These are phyloP conservation scores for Paramecium pentaurelia DNA, from an alignment of 73 alveolate species.

Conservation along the genomic window DNA sequence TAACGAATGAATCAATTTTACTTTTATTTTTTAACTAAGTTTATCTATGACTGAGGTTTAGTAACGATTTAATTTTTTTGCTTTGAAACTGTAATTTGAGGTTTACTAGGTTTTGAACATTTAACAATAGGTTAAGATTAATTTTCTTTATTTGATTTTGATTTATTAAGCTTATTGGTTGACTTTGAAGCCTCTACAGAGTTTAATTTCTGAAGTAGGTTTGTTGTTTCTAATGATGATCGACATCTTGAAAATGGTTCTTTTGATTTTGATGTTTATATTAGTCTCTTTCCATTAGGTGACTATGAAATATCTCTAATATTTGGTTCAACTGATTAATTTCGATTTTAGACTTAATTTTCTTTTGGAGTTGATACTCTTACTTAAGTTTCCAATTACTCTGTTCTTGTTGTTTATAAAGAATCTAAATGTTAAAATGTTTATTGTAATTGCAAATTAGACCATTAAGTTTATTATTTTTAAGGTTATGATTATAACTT, in stretches of 20 bases:
- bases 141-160: neutral
- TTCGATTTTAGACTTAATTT: neutral
- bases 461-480: neutral
- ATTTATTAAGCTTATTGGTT: neutral
- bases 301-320: neutral
- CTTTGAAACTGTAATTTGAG: neutral
- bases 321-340: constrained; percentile 13
- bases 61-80: neutral
- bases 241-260: constrained; percentile 23
- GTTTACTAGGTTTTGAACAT: constrained; percentile 5
- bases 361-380: neutral
- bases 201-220: neutral
- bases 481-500: neutral
- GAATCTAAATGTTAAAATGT: neutral
- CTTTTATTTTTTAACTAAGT: neutral
- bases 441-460: neutral
- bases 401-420: neutral
- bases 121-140: neutral
- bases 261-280: constrained; percentile 14
- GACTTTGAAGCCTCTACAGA: neutral
- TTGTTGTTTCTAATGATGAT: neutral
- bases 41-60: neutral
- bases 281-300: constrained; percentile 1
- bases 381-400: neutral
- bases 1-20: neutral